A percentile compares a stretch with the other conserved stretches of the same genome.
phyloP scores from a whole-genome alignment of 176 grass and related monocot genomes.

The Olyra latifolia region DNA sequence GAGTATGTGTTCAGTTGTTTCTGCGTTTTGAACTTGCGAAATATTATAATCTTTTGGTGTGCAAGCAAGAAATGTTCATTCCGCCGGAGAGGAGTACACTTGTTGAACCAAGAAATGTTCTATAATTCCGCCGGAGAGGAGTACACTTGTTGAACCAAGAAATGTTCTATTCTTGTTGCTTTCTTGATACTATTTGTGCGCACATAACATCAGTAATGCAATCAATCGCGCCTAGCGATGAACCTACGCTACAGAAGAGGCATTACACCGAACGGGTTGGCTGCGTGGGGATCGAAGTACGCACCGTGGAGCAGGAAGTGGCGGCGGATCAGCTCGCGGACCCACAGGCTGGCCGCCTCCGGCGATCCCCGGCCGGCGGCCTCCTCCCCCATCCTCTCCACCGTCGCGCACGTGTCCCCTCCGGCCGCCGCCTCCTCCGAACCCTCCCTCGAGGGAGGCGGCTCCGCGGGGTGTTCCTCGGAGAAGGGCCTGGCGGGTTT shows the following conservation, averaged over 20 bases:
- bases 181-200: background rate
- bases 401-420: slow-evolving; percentile 51
- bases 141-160: too few species aligned
- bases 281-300: background rate
- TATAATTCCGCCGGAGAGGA: too few species aligned
- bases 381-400: slow-evolving; percentile 85
- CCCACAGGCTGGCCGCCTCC: slow-evolving; percentile 61
- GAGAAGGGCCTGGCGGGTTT: background rate
- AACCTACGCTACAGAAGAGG: background rate
- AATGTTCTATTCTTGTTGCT: too few species aligned
- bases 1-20: background rate
- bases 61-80: background rate
- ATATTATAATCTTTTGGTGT: background rate
- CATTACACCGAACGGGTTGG: background rate
- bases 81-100: background rate
- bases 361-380: slow-evolving; percentile 34
- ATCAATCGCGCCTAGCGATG: background rate
- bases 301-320: slow-evolving; percentile 86
- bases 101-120: background rate
- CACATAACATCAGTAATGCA: background rate
- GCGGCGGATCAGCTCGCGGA: slow-evolving; percentile 62
- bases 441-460: background rate
- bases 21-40: background rate
- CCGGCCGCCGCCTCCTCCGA: background rate
- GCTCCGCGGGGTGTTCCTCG: background rate